Conservation (phyloP, 805 yeast genomes). For the Suhomyces sp. region DNA sequence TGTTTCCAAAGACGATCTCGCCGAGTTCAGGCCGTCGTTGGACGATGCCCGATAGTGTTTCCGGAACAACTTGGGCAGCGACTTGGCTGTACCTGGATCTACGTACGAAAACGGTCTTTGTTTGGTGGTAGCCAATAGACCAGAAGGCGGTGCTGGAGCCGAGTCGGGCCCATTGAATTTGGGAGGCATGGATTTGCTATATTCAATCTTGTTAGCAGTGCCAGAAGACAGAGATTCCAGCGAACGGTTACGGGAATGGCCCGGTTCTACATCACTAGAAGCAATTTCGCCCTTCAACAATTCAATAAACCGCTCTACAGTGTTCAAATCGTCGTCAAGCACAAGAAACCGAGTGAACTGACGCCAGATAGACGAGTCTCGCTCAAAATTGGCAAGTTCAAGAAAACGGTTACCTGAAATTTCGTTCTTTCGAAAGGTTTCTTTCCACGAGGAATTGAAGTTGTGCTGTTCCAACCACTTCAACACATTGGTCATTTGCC, state of each 20-base stretch:
- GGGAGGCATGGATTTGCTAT: conserved; percentile 32
- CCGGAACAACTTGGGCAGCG: conserved; percentile 49
- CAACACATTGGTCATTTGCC: conserved; percentile 69
- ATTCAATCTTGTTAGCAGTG: conserved; percentile 19
- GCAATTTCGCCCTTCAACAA: conserved; percentile 31
- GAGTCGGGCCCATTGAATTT: conserved; percentile 14
- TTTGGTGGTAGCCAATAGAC: conserved; percentile 9
- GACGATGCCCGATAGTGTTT: conserved; percentile 65
- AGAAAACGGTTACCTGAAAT: conserved; percentile 64
- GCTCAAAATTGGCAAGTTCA: conserved; percentile 64
- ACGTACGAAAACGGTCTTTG: conserved; percentile 41
- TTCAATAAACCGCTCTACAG: conserved; percentile 57
- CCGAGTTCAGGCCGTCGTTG: conserved; percentile 5
- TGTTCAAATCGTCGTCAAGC: conserved; percentile 45
- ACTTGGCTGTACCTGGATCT: conserved; percentile 21
- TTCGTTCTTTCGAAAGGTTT: conserved; percentile 54
- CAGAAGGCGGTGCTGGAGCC: neutral
- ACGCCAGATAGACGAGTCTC: conserved; percentile 44
- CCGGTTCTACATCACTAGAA: conserved; percentile 8
- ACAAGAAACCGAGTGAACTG: conserved; percentile 33
- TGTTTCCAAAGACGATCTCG: neutral
- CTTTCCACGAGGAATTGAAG: conserved; percentile 75
- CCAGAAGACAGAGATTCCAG: conserved; percentile 15
- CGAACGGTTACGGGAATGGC: conserved; percentile 17
- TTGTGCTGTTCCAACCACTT: conserved; percentile 67